Percentiles rank a stretch among this genome's conserved stretches.
phyloP scores from a whole-genome alignment of 73 alveolate species.

The Diophrys sp. region DNA sequence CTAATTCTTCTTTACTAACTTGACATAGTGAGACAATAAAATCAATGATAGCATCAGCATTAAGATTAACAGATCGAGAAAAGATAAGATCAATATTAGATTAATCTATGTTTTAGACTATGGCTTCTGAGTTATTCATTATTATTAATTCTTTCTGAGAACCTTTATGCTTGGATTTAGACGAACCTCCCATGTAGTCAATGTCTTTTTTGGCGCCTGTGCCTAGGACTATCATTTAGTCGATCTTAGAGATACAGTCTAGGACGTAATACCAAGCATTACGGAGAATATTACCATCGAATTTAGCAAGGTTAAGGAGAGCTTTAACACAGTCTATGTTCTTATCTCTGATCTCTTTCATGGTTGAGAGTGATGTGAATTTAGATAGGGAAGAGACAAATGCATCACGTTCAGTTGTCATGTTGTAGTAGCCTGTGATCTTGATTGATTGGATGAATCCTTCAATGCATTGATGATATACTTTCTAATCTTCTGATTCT shows the following conservation, averaged over 20 bases:
- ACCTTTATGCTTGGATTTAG: neutral
- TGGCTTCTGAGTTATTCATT: slow-evolving; percentile 3
- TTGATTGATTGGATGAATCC: slow-evolving; percentile 62
- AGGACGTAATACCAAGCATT: slow-evolving; percentile 69
- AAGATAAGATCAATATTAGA: slow-evolving; percentile 77
- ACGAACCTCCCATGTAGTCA: slow-evolving; percentile 34
- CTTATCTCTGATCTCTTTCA: slow-evolving; percentile 49
- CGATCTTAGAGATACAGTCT: slow-evolving; percentile 64
- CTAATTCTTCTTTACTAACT: slow-evolving; percentile 73
- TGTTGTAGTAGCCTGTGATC: slow-evolving; percentile 67
- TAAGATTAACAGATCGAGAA: slow-evolving; percentile 66
- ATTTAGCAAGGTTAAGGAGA: slow-evolving; percentile 57
- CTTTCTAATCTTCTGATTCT: slow-evolving; percentile 54
- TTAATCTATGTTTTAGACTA: slow-evolving; percentile 37
- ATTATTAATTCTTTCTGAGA: slow-evolving; percentile 6
- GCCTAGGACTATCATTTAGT: slow-evolving; percentile 55
- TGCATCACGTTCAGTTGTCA: slow-evolving; percentile 72
- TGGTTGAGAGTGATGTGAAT: slow-evolving; percentile 53
- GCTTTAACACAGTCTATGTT: slow-evolving; percentile 67
- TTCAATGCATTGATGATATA: slow-evolving; percentile 60
- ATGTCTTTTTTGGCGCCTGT: slow-evolving; percentile 64
- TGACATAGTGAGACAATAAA: slow-evolving; percentile 75
- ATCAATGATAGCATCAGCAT: slow-evolving; percentile 74
- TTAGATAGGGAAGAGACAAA: slow-evolving; percentile 70
- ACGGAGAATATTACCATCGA: slow-evolving; percentile 65